phyloP scores from a whole-genome alignment of 1,139 yeast species.

The Scheffersomyces lignicola region DNA sequence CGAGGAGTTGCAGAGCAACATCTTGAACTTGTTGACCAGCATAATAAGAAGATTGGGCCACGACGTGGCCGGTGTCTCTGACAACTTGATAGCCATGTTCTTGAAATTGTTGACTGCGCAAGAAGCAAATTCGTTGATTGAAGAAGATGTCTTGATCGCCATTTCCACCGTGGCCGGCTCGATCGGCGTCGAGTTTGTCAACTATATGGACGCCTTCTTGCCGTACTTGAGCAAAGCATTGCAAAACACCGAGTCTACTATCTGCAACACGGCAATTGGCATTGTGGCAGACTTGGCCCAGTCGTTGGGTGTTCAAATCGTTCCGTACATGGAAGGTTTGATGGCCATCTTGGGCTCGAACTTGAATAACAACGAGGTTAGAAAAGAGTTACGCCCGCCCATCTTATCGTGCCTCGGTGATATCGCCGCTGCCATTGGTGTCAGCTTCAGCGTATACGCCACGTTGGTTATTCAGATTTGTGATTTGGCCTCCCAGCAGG shows the following conservation, averaged over 20 bases:
- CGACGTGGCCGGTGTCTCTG: conserved; percentile 70
- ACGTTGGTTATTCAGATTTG: conserved; percentile 76
- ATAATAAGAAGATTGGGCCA: conserved; percentile 80
- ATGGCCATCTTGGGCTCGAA: conserved; percentile 80
- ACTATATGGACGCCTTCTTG: conserved; percentile 76
- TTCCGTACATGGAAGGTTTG: conserved; percentile 73
- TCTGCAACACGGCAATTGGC: conserved; percentile 88
- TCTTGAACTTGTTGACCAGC: conserved; percentile 82
- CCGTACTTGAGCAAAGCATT: conserved; percentile 81
- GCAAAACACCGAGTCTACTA: conserved; percentile 77
- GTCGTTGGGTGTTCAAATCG: conserved; percentile 72
- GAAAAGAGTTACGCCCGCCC: conserved; percentile 81
- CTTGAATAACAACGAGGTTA: conserved; percentile 64
- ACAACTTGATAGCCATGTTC: conserved; percentile 80
- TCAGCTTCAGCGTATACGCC: conserved; percentile 71
- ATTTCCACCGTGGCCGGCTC: conserved; percentile 88
- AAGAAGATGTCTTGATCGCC: conserved; percentile 92
- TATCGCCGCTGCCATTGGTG: conserved; percentile 85
- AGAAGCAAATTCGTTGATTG: conserved; percentile 74
- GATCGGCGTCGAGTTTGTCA: conserved; percentile 64
- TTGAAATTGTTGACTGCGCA: conserved; percentile 63
- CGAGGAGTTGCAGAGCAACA: conserved; percentile 87
- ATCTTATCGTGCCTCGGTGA: conserved; percentile 96
- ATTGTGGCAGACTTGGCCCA: conserved; percentile 97
- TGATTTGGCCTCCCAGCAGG: conserved; percentile 52